These are phyloP conservation scores for Vigna angularis DNA, from an alignment of 306 rosid species.

Conservation along the genomic window DNA sequence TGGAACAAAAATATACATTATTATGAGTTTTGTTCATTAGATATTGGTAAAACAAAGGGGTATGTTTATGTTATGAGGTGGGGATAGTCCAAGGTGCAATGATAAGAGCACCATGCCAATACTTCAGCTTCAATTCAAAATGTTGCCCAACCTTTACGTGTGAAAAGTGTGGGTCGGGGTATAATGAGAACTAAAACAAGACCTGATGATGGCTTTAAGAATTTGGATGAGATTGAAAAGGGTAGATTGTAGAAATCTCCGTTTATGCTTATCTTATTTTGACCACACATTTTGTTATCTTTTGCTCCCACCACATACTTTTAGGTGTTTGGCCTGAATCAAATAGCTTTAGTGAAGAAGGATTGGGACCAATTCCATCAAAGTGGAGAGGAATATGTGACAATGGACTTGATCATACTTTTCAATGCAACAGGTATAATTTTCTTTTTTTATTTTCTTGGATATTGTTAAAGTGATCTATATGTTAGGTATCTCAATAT, in stretches of 20 bases:
- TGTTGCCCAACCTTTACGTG: not conserved
- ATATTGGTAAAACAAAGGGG: not conserved
- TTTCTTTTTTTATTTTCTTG: not conserved
- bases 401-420: constrained; percentile 52
- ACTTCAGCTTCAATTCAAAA: not conserved
- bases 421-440: constrained; percentile 80
- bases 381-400: constrained; percentile 89
- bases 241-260: not conserved
- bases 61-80: not conserved
- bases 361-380: constrained; percentile 82
- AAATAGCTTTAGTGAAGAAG: constrained; percentile 69
- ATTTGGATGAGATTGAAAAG: constrained; percentile 12
- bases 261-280: constrained; percentile 27
- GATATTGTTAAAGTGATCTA: not conserved
- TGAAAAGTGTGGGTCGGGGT: constrained; percentile 27
- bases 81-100: constrained; percentile 2
- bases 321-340: constrained; percentile 90
- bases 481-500: no score
- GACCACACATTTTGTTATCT: constrained; percentile 35
- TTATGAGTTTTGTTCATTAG: not conserved
- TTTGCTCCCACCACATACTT: constrained; percentile 19
- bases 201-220: not conserved
- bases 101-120: not conserved
- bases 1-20: not conserved
- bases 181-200: constrained; percentile 29